phyloP scores from a whole-genome alignment of 345 rosid species.

The Citrus maxima region DNA sequence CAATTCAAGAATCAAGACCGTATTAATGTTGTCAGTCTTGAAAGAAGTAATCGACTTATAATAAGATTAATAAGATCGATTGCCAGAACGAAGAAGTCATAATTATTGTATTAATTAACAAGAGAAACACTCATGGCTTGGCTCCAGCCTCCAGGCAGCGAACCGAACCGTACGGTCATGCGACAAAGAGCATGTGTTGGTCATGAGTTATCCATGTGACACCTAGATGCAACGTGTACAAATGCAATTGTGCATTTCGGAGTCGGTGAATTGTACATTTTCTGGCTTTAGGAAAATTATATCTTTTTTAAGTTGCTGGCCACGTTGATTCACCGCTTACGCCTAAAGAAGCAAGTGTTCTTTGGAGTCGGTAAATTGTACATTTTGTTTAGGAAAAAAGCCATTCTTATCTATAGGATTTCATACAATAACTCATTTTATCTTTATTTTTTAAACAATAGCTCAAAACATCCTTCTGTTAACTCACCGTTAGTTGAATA shows the following conservation, averaged over 20 bases:
- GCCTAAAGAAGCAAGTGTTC: too few relatives aligned
- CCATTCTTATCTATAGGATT: accelerated
- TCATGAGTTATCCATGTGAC: constrained; percentile 17
- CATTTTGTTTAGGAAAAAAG: too few relatives aligned
- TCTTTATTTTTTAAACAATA: accelerated
- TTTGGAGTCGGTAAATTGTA: too few relatives aligned
- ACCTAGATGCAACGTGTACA: constrained; percentile 10
- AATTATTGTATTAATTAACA: not conserved
- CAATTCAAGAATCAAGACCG: not conserved
- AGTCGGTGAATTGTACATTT: not conserved
- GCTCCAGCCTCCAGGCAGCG: not conserved
- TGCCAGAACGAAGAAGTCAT: too few relatives aligned
- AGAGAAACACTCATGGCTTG: not conserved
- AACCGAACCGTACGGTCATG: not conserved
- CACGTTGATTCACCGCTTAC: not conserved
- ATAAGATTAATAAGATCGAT: too few relatives aligned
- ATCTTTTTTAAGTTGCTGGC: not conserved
- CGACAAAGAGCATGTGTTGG: constrained; percentile 2
- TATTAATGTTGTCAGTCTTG: not conserved
- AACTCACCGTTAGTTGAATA: too few relatives aligned
- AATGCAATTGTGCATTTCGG: not conserved
- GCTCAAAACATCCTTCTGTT: accelerated
- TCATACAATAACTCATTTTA: too few relatives aligned
- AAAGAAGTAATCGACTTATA: not conserved
- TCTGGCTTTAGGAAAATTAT: not conserved